These are phyloP conservation scores for Kandelia obovata DNA, from an alignment of 345 rosid species.

Conservation along the genomic window DNA sequence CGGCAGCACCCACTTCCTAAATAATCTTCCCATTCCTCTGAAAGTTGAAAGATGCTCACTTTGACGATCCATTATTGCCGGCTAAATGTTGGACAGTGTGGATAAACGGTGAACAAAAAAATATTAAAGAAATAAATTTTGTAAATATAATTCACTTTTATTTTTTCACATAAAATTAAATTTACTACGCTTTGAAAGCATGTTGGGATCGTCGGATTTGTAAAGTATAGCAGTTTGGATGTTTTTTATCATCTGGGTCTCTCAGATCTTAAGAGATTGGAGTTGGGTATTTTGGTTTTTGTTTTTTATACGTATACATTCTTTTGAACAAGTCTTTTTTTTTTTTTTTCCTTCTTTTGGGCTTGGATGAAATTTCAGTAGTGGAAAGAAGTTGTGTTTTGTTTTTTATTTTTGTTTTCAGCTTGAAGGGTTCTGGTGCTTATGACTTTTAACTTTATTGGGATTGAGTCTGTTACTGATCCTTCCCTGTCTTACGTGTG, in stretches of 20 bases:
- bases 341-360: not conserved
- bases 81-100: not conserved
- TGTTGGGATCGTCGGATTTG: not conserved
- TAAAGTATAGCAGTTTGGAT: not conserved
- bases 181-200: no score
- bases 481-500: slow-evolving; percentile 77
- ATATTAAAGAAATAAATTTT: no score
- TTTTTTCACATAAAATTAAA: no score
- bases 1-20: slow-evolving; percentile 22
- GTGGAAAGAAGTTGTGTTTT: not conserved
- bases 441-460: slow-evolving; percentile 69
- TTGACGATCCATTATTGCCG: not conserved
- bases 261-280: slow-evolving; percentile 8
- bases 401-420: slow-evolving; percentile 46
- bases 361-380: not conserved
- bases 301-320: not conserved
- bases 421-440: slow-evolving; percentile 85
- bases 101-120: no score
- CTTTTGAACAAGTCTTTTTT: not conserved
- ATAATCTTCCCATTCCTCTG: slow-evolving; percentile 23
- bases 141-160: no score
- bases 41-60: not conserved
- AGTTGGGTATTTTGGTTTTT: not conserved
- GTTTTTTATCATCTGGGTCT: not conserved
- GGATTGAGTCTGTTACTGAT: slow-evolving; percentile 90